These are phyloP conservation scores for Zygotorulaspora mrakii DNA, from an alignment of 1,139 yeast species.

Conservation along the genomic window DNA sequence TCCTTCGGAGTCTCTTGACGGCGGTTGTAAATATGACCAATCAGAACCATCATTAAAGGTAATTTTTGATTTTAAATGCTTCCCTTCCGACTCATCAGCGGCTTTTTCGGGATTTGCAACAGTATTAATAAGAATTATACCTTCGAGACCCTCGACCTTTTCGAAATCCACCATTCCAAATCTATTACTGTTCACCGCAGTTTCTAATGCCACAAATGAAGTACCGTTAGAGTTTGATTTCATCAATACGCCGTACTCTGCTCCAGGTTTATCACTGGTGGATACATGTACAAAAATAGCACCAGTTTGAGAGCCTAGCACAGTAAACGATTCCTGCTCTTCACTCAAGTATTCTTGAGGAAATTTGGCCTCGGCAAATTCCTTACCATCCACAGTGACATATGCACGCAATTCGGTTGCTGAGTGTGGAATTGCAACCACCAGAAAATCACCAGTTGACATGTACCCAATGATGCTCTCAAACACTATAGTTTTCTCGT, in stretches of 20 bases:
- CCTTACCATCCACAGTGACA: conserved; percentile 78
- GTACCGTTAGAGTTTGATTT: conserved; percentile 96
- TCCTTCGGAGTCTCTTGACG: conserved; percentile 60
- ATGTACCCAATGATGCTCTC: conserved; percentile 64
- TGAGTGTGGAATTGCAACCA: conserved; percentile 56
- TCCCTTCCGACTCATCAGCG: conserved; percentile 37
- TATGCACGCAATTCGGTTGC: conserved; percentile 53
- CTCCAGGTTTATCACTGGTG: conserved; percentile 47
- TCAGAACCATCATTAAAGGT: conserved; percentile 92
- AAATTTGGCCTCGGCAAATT: conserved; percentile 74
- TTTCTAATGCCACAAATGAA: conserved; percentile 69
- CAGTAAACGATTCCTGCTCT: conserved; percentile 76
- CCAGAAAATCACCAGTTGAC: conserved; percentile 58
- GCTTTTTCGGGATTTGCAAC: conserved; percentile 50
- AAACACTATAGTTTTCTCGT: conserved; percentile 40
- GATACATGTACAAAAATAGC: conserved; percentile 84
- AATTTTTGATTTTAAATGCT: conserved; percentile 64
- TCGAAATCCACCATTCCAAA: conserved; percentile 87
- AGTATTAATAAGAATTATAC: conserved; percentile 69
- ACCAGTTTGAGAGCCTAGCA: conserved; percentile 70
- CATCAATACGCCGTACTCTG: conserved; percentile 75
- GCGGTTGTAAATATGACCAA: conserved; percentile 73
- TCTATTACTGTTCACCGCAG: conserved; percentile 69
- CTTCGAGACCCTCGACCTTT: conserved; percentile 81
- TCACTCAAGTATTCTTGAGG: conserved; percentile 59